Evolutionary conservation across 176 grass and related monocot genomes (phyloP), one percentile per base, ranked within the genome.

Genomic region (Raddia guianensis): DNA sequence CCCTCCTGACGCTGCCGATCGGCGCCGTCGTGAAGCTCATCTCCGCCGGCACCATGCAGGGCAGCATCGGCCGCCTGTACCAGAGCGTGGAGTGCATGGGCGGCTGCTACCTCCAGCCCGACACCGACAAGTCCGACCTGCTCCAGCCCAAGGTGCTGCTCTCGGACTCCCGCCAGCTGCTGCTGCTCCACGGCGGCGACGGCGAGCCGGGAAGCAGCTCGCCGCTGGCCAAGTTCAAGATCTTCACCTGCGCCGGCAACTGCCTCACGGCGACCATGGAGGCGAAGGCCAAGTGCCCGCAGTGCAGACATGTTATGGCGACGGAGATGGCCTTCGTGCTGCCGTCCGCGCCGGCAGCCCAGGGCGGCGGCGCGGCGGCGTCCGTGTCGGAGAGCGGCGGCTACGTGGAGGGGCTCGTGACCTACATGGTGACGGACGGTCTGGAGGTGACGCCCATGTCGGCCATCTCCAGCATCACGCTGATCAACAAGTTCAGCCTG

Each of bases 401-500:
- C 10, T 90, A 78, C 48, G 93, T 97, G 0, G 86, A 84, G 77
- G 86, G 66, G 0, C 49, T 88, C 0, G 66, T 93, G 0, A 91
- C 83, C 0, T 96, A 90, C 75, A 95, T 80, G 72, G 76, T 92
- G 1, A 88, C 82, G 0, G 93, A 95, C 13, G 66, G 82, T 15
- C 71, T 92, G 5, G 74, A 84, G 21, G 85, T 90, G 14, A 81
- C 49, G 2, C 93, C 93, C 67, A 88, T 96, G 87, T 92, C 90
- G 2, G 83, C 82, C 10, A 96, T 90, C 12, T 88, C 90, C 3
- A 77, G 66, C 15, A 84, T 90, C 75, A 79, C 82, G 0, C 70
- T 92, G 0, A 81, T 96, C 2, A 90, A 66, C 14, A 90, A 62
- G 75, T 90, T 78, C 19, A 42, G 68, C 16, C 0, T 81, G 0